Base-by-base conservation (phyloP, 2,329 filamentous ascomycete species). In the Ceratocystis papillata region DNA sequence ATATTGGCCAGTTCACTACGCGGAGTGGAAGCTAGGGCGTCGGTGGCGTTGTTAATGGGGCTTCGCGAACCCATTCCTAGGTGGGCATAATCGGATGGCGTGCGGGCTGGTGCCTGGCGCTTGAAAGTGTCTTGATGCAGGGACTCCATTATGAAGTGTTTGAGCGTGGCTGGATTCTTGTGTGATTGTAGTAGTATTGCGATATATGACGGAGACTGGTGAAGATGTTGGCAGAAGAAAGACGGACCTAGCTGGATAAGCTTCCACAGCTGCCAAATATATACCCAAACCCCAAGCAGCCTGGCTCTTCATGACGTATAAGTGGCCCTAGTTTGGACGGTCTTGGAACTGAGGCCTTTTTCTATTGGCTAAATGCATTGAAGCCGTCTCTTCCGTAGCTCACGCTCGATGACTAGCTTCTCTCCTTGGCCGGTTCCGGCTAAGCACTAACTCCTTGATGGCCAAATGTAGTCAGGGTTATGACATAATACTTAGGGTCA, bases 121-220 rank as follows among this genome's bases (percentile, higher is more conserved):
- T 67, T 67, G 17, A 67, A 67, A 22, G 63, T 65, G 60, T 67
- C 63, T 63, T 67, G 46, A n/a, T 67, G 63, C 20, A 67, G 45
- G 15, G 59, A 53, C 46, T 67, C 63, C 63, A 67, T 67, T 22
- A 45, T 33, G 8, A 30, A 17, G 5, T 37, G n/a, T 59, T 59
- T 30, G 15, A 20, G 28, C 25, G 8, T 59, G 17, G 15, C 30
- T 8, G 17, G 17, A 8, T 33, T n/a, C 6, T 5, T 33, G 8
- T 22, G 48, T 53, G 3, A 53, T 10, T 28, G 22, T 3, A 17
- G 20, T 20, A n/a, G 46, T 22, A 7, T n/a, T 48, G 46, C 5
- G 8, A 8, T 53, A 5, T 22, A 8, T 4, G 48, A 8, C 5
- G n/a, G 10, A 55, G 46, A 1, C n/a, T 50, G 46, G 46, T 5